Evolutionary conservation across 805 yeast species (phyloP).

Genomic region (Yamadazyma nakazawae): DNA sequence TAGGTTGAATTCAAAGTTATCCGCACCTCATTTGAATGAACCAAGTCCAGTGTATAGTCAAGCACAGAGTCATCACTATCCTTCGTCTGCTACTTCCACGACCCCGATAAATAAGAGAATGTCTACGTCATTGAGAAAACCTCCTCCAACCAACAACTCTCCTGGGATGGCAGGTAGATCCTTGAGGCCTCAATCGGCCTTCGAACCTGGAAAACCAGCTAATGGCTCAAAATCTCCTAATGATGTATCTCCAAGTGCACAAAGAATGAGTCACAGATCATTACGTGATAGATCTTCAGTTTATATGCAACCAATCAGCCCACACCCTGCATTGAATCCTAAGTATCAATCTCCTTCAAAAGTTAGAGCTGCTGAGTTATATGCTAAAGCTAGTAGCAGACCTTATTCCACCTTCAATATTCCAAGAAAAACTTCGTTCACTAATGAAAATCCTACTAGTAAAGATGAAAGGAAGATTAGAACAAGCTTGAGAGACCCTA

Average conservation of each 20-base stretch:
- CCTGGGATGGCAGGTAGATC: constrained; percentile 18
- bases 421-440: constrained; percentile 12
- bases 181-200: constrained; percentile 34
- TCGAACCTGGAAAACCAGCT: constrained; percentile 4
- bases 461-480: constrained; percentile 4
- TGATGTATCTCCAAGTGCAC: constrained; percentile 2
- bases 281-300: constrained; percentile 23
- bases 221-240: not conserved
- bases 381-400: constrained; percentile 48
- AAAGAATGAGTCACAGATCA: constrained; percentile 29
- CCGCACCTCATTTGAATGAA: constrained; percentile 37
- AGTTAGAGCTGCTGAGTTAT: constrained; percentile 49
- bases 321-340: constrained; percentile 40
- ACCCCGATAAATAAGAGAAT: constrained; percentile 15
- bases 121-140: constrained; percentile 29
- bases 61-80: constrained; percentile 12
- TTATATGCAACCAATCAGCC: constrained; percentile 32
- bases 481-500: constrained; percentile 10
- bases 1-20: constrained; percentile 60
- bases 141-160: constrained; percentile 14
- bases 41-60: constrained; percentile 11
- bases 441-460: constrained; percentile 9
- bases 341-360: constrained; percentile 39
- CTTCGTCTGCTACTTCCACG: constrained; percentile 6
- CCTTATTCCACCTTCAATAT: constrained; percentile 36